These are phyloP conservation scores for Globisporangium radiosum DNA, from an alignment of 352 stramenopile species.

Conservation along the genomic window DNA sequence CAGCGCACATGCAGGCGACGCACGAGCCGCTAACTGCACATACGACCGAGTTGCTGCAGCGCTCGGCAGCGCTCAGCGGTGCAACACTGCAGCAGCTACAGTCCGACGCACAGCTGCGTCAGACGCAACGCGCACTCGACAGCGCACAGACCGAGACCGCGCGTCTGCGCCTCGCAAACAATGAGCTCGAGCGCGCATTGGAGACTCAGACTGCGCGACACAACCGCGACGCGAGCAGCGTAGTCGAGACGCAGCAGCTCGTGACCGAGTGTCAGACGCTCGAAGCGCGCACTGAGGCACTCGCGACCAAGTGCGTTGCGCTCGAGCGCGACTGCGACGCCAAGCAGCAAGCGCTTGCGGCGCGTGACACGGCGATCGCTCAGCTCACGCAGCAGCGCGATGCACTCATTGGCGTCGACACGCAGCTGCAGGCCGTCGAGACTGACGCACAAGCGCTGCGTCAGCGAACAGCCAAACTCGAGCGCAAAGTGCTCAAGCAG, in stretches of 20 bases:
- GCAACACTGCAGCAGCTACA: constrained; percentile 5
- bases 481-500: constrained; percentile 31
- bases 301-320: neutral
- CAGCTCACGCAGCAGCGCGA: constrained; percentile 15
- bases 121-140: neutral
- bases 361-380: constrained; percentile 5
- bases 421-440: constrained; percentile 13
- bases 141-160: constrained; percentile 2
- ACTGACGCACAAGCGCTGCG: constrained; percentile 11
- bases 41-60: constrained; percentile 9
- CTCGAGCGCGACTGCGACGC: constrained; percentile 2
- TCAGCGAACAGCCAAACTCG: constrained; percentile 10
- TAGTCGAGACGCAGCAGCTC: neutral
- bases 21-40: neutral
- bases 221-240: constrained; percentile 1
- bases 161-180: neutral
- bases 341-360: constrained; percentile 1
- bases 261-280: neutral
- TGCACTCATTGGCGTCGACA: constrained; percentile 14
- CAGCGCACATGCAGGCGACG: constrained; percentile 1
- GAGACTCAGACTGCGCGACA: constrained; percentile 4
- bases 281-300: neutral
- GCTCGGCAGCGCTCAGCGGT: constrained; percentile 1
- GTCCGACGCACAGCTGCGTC: neutral
- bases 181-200: constrained; percentile 1